A percentile compares a stretch with the other conserved stretches of the same genome.
phyloP scores from a whole-genome alignment of 148 eudicot genomes.

The Amaranthus palmeri region DNA sequence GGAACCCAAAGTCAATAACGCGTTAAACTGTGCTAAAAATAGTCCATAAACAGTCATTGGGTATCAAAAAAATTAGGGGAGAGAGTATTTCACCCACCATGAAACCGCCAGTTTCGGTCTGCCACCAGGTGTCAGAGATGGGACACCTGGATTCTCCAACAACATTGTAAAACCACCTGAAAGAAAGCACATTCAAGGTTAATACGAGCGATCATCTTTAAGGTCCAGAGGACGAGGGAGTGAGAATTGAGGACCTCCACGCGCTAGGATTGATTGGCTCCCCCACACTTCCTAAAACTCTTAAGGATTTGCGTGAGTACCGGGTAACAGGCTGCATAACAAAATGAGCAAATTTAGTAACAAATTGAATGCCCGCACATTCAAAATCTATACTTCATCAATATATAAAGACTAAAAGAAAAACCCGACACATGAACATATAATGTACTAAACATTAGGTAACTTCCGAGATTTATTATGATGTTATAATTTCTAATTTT shows the following conservation, averaged over 20 bases:
- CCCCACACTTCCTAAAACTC: not conserved
- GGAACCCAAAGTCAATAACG: constrained; percentile 4
- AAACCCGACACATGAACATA: not conserved
- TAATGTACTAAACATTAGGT: not conserved
- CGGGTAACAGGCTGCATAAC: not conserved
- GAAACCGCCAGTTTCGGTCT: constrained; percentile 98
- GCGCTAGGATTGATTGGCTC: constrained; percentile 27
- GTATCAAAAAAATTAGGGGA: not conserved
- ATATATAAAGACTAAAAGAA: not conserved
- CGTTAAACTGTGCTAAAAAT: constrained; percentile 3
- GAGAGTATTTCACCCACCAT: constrained; percentile 44
- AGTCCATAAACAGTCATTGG: not conserved
- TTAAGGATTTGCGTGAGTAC: not conserved
- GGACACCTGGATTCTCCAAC: constrained; percentile 95
- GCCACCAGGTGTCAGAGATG: constrained; percentile 99
- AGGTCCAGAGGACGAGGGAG: not conserved
- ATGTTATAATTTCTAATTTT: too few relatives aligned
- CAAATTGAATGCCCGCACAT: too few relatives aligned
- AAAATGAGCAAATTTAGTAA: not conserved
- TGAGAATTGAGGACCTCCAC: constrained; percentile 60
- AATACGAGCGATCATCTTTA: not conserved
- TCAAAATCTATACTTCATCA: too few relatives aligned
- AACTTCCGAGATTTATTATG: not conserved
- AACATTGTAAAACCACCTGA: constrained; percentile 89
- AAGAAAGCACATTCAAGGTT: constrained; percentile 3